Conservation (phyloP, 1,284 basidiomycete genomes). For the Ceratobasidium sp. region DNA sequence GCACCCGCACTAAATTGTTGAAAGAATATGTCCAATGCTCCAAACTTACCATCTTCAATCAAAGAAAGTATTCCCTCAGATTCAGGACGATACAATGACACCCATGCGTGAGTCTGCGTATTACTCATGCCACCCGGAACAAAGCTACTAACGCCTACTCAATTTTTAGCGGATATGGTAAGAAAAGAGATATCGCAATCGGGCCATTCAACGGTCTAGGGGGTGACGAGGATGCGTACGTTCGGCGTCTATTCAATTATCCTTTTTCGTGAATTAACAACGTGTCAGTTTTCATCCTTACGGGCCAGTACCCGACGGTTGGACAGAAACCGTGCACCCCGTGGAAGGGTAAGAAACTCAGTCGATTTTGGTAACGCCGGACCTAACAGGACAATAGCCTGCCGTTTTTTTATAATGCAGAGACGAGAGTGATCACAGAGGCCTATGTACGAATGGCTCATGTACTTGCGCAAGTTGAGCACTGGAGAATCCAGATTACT, state of each 20-base stretch:
- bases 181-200: conserved; percentile 27
- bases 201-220: conserved; percentile 1
- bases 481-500: conserved; percentile 13
- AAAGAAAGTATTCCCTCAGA: conserved; percentile 29
- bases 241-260: not conserved
- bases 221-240: conserved; percentile 35
- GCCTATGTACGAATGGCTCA: conserved; percentile 26
- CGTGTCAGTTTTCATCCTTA: conserved; percentile 9
- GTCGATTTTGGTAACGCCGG: not conserved
- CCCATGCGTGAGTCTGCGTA: conserved; percentile 20
- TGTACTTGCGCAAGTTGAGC: not conserved
- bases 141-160: not conserved
- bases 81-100: conserved; percentile 33
- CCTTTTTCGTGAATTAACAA: conserved; percentile 6
- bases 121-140: not conserved
- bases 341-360: conserved; percentile 22
- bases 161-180: conserved; percentile 10
- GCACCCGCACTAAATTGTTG: no score
- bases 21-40: not conserved
- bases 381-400: not conserved
- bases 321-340: conserved; percentile 14
- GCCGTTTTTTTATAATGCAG: conserved; percentile 29
- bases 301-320: conserved; percentile 32
- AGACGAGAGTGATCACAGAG: conserved; percentile 25
- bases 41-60: conserved; percentile 11